Base-by-base conservation (phyloP, 768 basidiomycete species). In the Russula compacta region DNA sequence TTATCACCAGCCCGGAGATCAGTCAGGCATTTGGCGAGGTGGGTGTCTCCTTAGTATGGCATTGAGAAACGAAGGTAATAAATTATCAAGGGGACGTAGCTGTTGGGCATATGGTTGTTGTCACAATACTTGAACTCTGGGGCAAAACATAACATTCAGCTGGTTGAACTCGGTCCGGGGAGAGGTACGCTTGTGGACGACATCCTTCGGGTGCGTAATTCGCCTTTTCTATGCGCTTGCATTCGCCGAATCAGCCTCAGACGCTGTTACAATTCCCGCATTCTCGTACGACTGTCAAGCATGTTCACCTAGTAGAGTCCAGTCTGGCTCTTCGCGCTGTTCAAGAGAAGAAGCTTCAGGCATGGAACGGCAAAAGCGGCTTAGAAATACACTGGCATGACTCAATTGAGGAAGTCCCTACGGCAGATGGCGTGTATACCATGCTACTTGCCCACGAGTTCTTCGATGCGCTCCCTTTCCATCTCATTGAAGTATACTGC, bases 1-100 rank as follows among this genome's bases (percentile, higher is more conserved):
- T 98, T 69, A 87, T 89, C 21, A 99, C 97, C 11, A 93, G 89
- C 67, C 97, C 95, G 2, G 97, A 99, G 72, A 98, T 99, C 56
- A 90, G 84, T 67, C 94, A 98, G 71, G 83, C 91, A 0, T 98
- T 98, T 71, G 97, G 97, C 61, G 95, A 99, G 84, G 95, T 94
- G 70, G 65, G 82, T 72, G 21, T 15, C 47, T 43, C 10, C 39
- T 59, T 29, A 47, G 3, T 35, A 32, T 47, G n/a, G 24, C 14
- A 51, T 24, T 32, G 63, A 46, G 43, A 64, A 54, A 63, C 50
- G 46, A 59, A 68, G 75, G 71, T 77, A 73, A 79, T 73, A 73
- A 81, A 70, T 74, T 64, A 63, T 58, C 65, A 63, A 63, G 50
- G 69, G 69, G 35, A 14, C 53, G 53, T 77, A 98, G 95, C 79